phyloP scores from a whole-genome alignment of 2,329 filamentous ascomycete genomes.

The Drechmeria coniospora region DNA sequence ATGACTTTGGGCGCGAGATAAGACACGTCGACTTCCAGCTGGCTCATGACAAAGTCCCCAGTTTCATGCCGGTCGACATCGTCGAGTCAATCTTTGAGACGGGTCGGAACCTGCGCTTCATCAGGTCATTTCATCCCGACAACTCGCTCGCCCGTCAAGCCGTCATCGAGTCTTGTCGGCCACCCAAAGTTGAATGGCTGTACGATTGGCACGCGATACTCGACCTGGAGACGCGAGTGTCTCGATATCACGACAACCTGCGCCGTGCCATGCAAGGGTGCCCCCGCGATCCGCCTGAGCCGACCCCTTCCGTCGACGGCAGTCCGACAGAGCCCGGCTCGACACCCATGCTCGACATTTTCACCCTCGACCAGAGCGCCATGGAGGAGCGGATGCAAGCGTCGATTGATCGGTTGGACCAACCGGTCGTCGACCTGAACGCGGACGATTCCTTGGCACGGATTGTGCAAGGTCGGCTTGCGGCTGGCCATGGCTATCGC shows the following conservation, averaged over 20 bases:
- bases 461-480: constrained; percentile 25
- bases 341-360: constrained; percentile 23
- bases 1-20: constrained; percentile 43
- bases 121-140: constrained; percentile 53
- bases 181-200: constrained; percentile 49
- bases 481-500: no score
- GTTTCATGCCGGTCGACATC: constrained; percentile 56
- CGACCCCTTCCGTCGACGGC: not conserved
- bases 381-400: constrained; percentile 32
- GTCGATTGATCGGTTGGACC: constrained; percentile 32
- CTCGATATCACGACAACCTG: constrained; percentile 17
- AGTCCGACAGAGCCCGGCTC: constrained; percentile 4
- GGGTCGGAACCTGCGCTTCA: constrained; percentile 58
- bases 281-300: constrained; percentile 1
- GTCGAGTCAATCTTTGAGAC: constrained; percentile 63
- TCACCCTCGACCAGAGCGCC: constrained; percentile 29
- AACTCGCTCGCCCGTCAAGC: constrained; percentile 49
- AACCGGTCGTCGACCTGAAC: constrained; percentile 10
- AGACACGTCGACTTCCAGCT: constrained; percentile 47
- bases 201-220: constrained; percentile 59
- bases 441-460: constrained; percentile 21
- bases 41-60: constrained; percentile 49
- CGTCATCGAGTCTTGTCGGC: constrained; percentile 27
- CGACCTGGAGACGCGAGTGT: constrained; percentile 43
- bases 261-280: constrained; percentile 9